These are phyloP conservation scores for Mycosarcoma maydis DNA, from an alignment of 1,284 basidiomycete genomes.

Conservation along the genomic window DNA sequence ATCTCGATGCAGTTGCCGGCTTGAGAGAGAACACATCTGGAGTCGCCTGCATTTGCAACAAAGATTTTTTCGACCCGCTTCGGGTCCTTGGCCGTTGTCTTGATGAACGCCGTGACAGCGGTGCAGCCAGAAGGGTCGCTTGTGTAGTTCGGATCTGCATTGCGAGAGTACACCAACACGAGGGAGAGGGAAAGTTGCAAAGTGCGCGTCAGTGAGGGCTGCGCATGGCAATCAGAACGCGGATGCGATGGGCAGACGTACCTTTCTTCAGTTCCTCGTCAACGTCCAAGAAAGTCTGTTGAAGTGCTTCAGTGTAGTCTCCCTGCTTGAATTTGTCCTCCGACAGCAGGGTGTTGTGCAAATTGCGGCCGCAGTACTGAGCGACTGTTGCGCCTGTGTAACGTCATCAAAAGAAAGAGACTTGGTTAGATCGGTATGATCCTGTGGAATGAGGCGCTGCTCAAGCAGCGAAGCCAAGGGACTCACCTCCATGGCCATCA, in stretches of 20 bases:
- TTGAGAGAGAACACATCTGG: slow-evolving; percentile 86
- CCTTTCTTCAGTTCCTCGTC: slow-evolving; percentile 91
- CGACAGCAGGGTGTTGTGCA: slow-evolving; percentile 81
- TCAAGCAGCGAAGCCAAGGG: too few relatives aligned
- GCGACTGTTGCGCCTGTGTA: slow-evolving; percentile 83
- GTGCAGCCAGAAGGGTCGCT: slow-evolving; percentile 97
- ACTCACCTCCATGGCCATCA: slow-evolving; percentile 94
- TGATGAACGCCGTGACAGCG: slow-evolving; percentile 79
- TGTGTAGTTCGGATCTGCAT: slow-evolving; percentile 81
- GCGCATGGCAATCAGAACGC: not conserved
- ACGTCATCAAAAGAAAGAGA: not conserved
- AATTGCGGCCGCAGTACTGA: slow-evolving; percentile 86
- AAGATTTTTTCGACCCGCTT: slow-evolving; percentile 52
- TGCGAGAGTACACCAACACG: not conserved
- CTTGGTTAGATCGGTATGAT: not conserved
- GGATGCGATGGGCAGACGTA: slow-evolving; percentile 64
- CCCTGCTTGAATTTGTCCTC: slow-evolving; percentile 78
- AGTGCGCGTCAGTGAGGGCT: not conserved
- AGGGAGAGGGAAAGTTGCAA: not conserved
- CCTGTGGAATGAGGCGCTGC: too few relatives aligned
- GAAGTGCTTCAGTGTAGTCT: slow-evolving; percentile 82
- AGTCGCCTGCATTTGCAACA: slow-evolving; percentile 93
- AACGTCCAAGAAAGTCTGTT: slow-evolving; percentile 88
- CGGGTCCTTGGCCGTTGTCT: slow-evolving; percentile 9
- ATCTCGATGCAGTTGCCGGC: slow-evolving; percentile 87